phyloP scores from a whole-genome alignment of 257 asterid genomes.

The Buddleja alternifolia region DNA sequence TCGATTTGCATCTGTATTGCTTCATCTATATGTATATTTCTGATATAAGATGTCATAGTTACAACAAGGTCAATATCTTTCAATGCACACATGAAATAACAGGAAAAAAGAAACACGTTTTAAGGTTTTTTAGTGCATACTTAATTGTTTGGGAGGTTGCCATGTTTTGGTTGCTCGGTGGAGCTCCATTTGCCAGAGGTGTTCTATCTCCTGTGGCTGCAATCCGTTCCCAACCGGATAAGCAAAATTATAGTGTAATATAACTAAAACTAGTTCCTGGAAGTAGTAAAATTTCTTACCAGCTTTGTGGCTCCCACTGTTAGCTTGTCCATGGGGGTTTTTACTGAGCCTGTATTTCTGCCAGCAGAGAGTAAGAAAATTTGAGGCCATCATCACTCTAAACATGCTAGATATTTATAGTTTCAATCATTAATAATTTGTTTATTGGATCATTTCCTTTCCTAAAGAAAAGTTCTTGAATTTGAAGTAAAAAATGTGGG shows the following conservation, averaged over 20 bases:
- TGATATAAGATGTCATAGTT: constrained; percentile 32
- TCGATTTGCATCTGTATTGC: constrained; percentile 83
- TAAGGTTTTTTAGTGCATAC: constrained; percentile 37
- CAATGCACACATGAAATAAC: not conserved
- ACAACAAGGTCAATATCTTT: constrained; percentile 22
- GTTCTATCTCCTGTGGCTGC: constrained; percentile 65
- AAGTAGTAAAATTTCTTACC: constrained; percentile 40
- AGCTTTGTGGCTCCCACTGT: constrained; percentile 56
- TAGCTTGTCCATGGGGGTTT: constrained; percentile 74
- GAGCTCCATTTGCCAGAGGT: constrained; percentile 45
- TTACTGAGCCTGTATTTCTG: constrained; percentile 94
- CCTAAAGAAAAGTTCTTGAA: not conserved
- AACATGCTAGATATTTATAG: too few relatives aligned
- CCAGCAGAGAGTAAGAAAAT: constrained; percentile 23
- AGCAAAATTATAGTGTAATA: constrained; percentile 12
- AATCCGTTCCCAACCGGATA: constrained; percentile 29
- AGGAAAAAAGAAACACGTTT: not conserved
- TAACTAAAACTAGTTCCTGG: constrained; percentile 9
- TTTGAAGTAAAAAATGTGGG: too few relatives aligned
- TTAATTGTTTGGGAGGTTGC: constrained; percentile 42
- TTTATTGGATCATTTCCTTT: too few relatives aligned
- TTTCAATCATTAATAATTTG: too few relatives aligned
- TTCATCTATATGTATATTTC: constrained; percentile 68
- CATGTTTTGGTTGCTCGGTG: constrained; percentile 46
- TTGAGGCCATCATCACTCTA: constrained; percentile 20